Percentiles rank a stretch among this genome's conserved stretches.
Evolutionary conservation across 371 early-diverging fungal genomes (phyloP).

Genomic region (Apophysomyces elegans): DNA sequence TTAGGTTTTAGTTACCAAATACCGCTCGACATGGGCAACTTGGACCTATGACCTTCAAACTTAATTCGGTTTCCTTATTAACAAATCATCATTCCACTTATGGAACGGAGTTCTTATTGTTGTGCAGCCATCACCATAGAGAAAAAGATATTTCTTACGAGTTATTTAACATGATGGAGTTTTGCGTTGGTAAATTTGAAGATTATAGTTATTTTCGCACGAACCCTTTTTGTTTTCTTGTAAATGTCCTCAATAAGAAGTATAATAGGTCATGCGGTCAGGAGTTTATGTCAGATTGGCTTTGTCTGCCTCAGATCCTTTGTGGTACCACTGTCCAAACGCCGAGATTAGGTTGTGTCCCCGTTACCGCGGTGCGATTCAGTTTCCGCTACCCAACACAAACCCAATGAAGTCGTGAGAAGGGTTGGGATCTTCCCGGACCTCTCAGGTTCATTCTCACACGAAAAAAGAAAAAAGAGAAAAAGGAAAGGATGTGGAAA

Average conservation of each 20-base stretch:
- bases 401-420: conserved; percentile 9
- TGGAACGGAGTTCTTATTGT: conserved; percentile 6
- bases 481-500: too few species aligned
- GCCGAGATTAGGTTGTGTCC: conserved; percentile 8
- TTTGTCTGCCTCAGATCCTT: conserved; percentile 3
- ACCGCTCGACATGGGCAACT: conserved; percentile 8
- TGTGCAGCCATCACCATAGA: background rate
- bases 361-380: background rate
- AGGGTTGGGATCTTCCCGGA: background rate
- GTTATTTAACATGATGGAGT: too few species aligned
- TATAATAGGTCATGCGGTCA: background rate
- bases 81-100: conserved; percentile 3
- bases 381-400: background rate
- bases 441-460: background rate
- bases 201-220: too few species aligned
- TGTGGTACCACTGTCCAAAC: conserved; percentile 10
- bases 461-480: background rate
- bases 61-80: conserved; percentile 5
- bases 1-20: conserved; percentile 10
- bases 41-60: conserved; percentile 9
- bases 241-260: background rate
- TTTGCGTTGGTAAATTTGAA: too few species aligned
- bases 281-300: conserved; percentile 6
- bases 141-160: too few species aligned
- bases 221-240: background rate